Base-by-base conservation (phyloP, 306 rosid genomes). In the Clitoria ternatea region DNA sequence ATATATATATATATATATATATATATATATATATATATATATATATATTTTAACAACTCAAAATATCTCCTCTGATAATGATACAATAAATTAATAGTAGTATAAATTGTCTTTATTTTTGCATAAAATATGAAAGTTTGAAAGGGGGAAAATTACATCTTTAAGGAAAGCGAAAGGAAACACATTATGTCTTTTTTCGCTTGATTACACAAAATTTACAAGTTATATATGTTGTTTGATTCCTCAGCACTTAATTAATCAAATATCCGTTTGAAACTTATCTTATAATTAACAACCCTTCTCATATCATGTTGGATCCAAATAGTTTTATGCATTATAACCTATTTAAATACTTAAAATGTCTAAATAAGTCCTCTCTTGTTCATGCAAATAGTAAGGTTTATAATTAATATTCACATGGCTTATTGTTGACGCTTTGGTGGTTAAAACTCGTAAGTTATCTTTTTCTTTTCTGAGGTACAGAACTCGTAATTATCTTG, bases 121-220 rank as follows among this genome's bases (percentile, higher is more conserved):
- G 35, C 6, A 50, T 22, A 35, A 35, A 6, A 49, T 7, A 52
- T 23, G 30, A 45, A 29, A 17, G 19, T 11, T 30, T 30, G 19
- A 66, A 19, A 3, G 6, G 4, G 26, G 15, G 1, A 15, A 27
- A 23, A 22, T 39, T 19, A 37, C 5, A 62, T 47, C 6, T 14
- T 47, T 17, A 69, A 26, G 3, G 52, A 44, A 75, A 75, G 24
- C 47, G 40, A 55, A 33, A 54, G 48, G 73, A 42, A 69, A 74
- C 59, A 70, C 54, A 54, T 70, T 54, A 37, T 55, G 53, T 17
- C 52, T 47, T 53, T 6, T 53, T 39, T 53, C 10, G 24, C 47
- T 26, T 52, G 29, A 52, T 36, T 9, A 54, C 23, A 6, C 27
- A 54, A 49, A 50, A 42, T 7, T 57, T 43, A 12, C 0, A 6